phyloP scores from a whole-genome alignment of 352 stramenopile species.

The Pythium dissimile region DNA sequence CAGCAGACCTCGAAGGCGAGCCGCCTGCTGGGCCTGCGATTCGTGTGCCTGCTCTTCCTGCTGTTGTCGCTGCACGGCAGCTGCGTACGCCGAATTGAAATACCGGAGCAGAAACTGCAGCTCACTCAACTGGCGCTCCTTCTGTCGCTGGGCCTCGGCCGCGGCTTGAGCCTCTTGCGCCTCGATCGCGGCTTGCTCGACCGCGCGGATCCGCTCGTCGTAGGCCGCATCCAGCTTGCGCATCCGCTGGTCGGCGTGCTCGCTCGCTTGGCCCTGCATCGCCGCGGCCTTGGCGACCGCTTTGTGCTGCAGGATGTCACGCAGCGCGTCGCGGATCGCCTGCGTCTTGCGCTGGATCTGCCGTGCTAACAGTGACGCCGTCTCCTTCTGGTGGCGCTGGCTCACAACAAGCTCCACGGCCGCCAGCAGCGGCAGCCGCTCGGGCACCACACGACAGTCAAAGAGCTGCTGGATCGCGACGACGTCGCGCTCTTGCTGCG shows the following conservation, averaged over 20 bases:
- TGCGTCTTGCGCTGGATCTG: conserved; percentile 24
- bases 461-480: conserved; percentile 60
- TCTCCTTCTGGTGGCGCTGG: conserved; percentile 50
- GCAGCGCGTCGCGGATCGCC: conserved; percentile 29
- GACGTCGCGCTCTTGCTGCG: conserved; percentile 44
- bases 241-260: conserved; percentile 22
- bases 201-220: conserved; percentile 31
- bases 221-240: conserved; percentile 39
- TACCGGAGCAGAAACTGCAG: conserved; percentile 38
- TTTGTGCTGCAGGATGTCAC: conserved; percentile 48
- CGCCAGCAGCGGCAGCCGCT: conserved; percentile 46
- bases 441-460: conserved; percentile 37
- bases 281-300: conserved; percentile 39
- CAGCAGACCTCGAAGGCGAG: conserved; percentile 1
- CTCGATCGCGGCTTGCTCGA: conserved; percentile 26
- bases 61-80: conserved; percentile 17
- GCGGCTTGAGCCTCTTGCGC: conserved; percentile 29
- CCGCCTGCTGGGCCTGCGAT: conserved; percentile 3
- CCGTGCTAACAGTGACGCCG: conserved; percentile 29
- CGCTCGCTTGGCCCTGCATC: conserved; percentile 3
- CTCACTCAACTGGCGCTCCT: conserved; percentile 42
- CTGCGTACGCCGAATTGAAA: conserved; percentile 32
- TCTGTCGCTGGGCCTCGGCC: conserved; percentile 29
- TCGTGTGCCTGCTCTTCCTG: conserved; percentile 11
- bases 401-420: conserved; percentile 57